Evolutionary conservation across 2,329 filamentous ascomycete genomes (phyloP).

Genomic region (Pestalotiopsis sp.): DNA sequence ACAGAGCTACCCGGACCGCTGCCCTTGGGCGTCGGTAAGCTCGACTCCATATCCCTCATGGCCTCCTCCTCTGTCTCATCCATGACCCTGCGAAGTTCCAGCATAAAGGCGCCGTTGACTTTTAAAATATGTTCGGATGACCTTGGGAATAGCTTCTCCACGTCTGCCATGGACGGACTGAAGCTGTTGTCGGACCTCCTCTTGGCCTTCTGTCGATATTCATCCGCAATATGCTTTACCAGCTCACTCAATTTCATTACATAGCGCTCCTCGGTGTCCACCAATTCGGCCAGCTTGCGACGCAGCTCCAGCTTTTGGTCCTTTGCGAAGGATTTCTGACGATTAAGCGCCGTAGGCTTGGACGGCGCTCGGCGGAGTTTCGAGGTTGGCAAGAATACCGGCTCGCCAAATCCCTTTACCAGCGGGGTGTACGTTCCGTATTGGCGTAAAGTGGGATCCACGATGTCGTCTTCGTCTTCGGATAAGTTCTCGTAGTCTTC

Average conservation of each 20-base stretch:
- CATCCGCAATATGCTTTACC: conserved; percentile 76
- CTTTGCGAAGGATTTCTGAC: conserved; percentile 74
- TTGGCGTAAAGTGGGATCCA: conserved; percentile 65
- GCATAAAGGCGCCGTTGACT: conserved; percentile 79
- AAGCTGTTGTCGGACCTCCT: conserved; percentile 59
- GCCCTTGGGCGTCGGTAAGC: conserved; percentile 47
- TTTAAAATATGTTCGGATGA: conserved; percentile 80
- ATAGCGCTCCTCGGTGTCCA: conserved; percentile 94
- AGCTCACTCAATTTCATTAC: conserved; percentile 85
- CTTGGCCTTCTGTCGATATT: conserved; percentile 73
- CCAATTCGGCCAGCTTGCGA: conserved; percentile 85
- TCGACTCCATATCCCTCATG: conserved; percentile 71
- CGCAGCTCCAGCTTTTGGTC: conserved; percentile 83
- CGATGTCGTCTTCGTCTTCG: conserved; percentile 65
- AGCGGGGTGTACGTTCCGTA: conserved; percentile 80
- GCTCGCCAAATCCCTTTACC: conserved; percentile 78
- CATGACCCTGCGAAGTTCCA: conserved; percentile 73
- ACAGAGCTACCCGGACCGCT: conserved; percentile 43
- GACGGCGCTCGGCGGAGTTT: conserved; percentile 84
- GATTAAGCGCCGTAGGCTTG: conserved; percentile 77
- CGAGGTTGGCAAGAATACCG: conserved; percentile 84
- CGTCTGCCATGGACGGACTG: conserved; percentile 71
- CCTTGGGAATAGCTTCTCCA: conserved; percentile 78
- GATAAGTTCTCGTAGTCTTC: conserved; percentile 61
- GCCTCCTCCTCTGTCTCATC: conserved; percentile 84